phyloP scores from a whole-genome alignment of 345 rosid species.

The Acer yangbiense region DNA sequence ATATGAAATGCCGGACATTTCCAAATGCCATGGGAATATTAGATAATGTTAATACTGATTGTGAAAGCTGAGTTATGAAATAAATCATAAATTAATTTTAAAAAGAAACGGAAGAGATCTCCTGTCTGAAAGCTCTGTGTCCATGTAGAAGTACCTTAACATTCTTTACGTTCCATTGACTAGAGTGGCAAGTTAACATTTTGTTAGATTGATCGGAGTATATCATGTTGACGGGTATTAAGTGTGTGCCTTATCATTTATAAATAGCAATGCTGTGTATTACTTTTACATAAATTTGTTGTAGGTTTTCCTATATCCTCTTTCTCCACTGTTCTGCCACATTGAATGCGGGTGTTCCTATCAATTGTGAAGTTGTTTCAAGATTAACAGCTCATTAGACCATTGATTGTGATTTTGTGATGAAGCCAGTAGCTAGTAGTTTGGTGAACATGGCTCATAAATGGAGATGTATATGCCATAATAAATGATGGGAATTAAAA shows the following conservation, averaged over 20 bases:
- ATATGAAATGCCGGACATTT: background rate
- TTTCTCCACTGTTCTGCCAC: background rate
- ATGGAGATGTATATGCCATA: background rate
- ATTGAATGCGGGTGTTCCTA: background rate
- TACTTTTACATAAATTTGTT: background rate
- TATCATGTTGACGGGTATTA: background rate
- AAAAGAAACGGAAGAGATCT: background rate
- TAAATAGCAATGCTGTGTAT: background rate
- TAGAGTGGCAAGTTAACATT: background rate
- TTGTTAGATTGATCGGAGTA: background rate
- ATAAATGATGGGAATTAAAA: background rate
- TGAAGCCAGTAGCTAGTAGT: background rate
- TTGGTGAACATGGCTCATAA: background rate
- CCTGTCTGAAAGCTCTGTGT: background rate
- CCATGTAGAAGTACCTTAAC: background rate
- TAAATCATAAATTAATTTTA: too few species aligned
- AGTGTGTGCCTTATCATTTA: background rate
- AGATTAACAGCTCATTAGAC: background rate
- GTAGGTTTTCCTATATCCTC: background rate
- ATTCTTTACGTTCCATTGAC: background rate
- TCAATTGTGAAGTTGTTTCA: background rate
- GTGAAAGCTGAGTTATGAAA: background rate
- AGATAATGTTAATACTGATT: background rate
- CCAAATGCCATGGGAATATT: conserved; percentile 1
- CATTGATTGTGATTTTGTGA: background rate